These are phyloP conservation scores for Corchorus capsularis DNA, from an alignment of 345 rosid genomes.

Conservation along the genomic window DNA sequence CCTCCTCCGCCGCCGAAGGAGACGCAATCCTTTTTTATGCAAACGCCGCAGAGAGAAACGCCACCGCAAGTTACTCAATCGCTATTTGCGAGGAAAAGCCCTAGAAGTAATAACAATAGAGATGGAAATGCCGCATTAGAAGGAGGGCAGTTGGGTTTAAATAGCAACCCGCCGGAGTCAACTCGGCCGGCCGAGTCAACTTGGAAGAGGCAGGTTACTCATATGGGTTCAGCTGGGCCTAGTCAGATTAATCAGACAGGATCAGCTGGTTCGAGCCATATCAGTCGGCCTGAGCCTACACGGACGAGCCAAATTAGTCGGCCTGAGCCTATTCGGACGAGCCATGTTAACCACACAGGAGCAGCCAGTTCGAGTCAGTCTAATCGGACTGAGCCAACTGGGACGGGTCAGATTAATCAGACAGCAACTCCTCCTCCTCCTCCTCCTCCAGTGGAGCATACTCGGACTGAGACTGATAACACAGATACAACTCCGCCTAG, in stretches of 20 bases:
- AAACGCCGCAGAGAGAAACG: constrained; percentile 1
- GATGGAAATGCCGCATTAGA: constrained; percentile 6
- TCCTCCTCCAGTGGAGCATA: neutral
- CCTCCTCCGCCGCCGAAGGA: constrained; percentile 20
- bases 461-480: constrained; percentile 25
- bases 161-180: constrained; percentile 16
- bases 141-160: constrained; percentile 32
- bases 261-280: neutral
- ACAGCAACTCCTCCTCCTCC: constrained; percentile 20
- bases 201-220: constrained; percentile 16
- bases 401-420: constrained; percentile 6
- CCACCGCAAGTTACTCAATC: constrained; percentile 1
- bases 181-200: constrained; percentile 30
- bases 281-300: neutral
- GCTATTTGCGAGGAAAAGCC: constrained; percentile 4
- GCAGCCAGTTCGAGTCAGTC: neutral
- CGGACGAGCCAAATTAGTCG: neutral
- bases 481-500: constrained; percentile 28
- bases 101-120: constrained; percentile 9
- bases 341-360: constrained; percentile 12
- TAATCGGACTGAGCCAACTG: constrained; percentile 8
- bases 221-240: constrained; percentile 9
- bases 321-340: constrained; percentile 1
- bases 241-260: constrained; percentile 13
- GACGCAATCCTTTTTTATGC: constrained; percentile 16